These are phyloP conservation scores for Afroboletus lepidellus DNA, from an alignment of 1,284 basidiomycete genomes.

Conservation along the genomic window DNA sequence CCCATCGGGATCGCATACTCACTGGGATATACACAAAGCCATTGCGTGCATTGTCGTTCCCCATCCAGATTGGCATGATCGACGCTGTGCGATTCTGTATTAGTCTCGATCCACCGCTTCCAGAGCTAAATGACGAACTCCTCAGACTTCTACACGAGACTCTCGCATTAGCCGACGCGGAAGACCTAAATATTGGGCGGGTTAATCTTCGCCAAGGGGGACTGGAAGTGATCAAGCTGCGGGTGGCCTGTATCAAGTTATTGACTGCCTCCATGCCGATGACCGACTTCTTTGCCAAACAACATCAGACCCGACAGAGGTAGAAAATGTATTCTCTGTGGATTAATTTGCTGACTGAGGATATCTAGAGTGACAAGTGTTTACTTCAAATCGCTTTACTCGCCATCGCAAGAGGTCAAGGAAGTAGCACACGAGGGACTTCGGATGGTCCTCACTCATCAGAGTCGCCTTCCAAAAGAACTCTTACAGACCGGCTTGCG, in stretches of 20 bases:
- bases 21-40: slow-evolving; percentile 95
- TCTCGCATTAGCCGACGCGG: slow-evolving; percentile 93
- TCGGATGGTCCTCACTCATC: slow-evolving; percentile 85
- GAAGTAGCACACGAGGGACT: slow-evolving; percentile 95
- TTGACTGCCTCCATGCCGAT: slow-evolving; percentile 93
- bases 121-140: slow-evolving; percentile 91
- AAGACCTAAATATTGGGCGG: slow-evolving; percentile 82
- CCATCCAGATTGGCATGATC: slow-evolving; percentile 97
- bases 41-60: slow-evolving; percentile 92
- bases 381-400: slow-evolving; percentile 99
- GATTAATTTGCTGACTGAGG: slow-evolving; percentile 11
- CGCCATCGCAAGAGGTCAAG: slow-evolving; percentile 89
- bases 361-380: slow-evolving; percentile 80
- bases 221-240: slow-evolving; percentile 84
- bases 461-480: slow-evolving; percentile 93
- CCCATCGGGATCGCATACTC: slow-evolving; percentile 87
- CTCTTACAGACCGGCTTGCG: slow-evolving; percentile 92
- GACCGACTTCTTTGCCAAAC: slow-evolving; percentile 87
- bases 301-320: slow-evolving; percentile 84
- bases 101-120: slow-evolving; percentile 79
- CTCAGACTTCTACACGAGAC: slow-evolving; percentile 93
- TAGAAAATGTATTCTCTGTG: slow-evolving; percentile 34
- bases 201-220: slow-evolving; percentile 76
- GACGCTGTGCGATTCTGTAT: slow-evolving; percentile 95
- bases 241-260: slow-evolving; percentile 94